These are phyloP conservation scores for Tylopilus subfusipes DNA, from an alignment of 768 basidiomycete genomes.

Conservation along the genomic window DNA sequence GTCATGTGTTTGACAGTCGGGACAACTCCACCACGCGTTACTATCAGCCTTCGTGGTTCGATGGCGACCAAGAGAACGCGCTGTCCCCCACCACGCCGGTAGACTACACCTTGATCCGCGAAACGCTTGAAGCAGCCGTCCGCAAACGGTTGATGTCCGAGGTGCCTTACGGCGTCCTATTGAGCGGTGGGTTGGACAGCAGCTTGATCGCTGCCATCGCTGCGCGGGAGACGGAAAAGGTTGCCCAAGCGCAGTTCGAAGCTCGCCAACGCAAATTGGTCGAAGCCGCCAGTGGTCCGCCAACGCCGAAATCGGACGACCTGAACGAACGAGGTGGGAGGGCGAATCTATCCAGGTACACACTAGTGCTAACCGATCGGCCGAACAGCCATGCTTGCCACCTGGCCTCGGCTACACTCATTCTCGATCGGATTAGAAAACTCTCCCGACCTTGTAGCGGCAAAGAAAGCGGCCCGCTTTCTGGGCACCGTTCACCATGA, in stretches of 20 bases:
- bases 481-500: conserved; percentile 96
- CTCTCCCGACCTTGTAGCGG: conserved; percentile 93
- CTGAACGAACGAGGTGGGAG: conserved; percentile 54
- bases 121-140: conserved; percentile 87
- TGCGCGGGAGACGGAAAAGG: conserved; percentile 89
- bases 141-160: conserved; percentile 96
- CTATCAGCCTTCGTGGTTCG: conserved; percentile 88
- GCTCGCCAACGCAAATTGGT: conserved; percentile 58
- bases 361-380: conserved; percentile 2
- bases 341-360: conserved; percentile 3
- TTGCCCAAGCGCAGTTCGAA: conserved; percentile 75
- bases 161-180: conserved; percentile 95
- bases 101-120: conserved; percentile 69
- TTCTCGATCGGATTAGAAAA: conserved; percentile 95
- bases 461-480: conserved; percentile 88
- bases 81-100: conserved; percentile 53
- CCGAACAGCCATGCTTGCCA: conserved; percentile 60
- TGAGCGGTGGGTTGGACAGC: conserved; percentile 94
- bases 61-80: conserved; percentile 67
- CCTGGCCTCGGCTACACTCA: conserved; percentile 97
- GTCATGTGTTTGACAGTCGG: conserved; percentile 89
- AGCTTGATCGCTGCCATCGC: conserved; percentile 96
- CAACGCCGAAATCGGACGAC: conserved; percentile 46
- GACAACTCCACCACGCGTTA: conserved; percentile 79
- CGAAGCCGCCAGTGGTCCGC: conserved; percentile 51